Evolutionary conservation across 345 rosid species (phyloP).

Genomic region (Zanthoxylum bungeanum): DNA sequence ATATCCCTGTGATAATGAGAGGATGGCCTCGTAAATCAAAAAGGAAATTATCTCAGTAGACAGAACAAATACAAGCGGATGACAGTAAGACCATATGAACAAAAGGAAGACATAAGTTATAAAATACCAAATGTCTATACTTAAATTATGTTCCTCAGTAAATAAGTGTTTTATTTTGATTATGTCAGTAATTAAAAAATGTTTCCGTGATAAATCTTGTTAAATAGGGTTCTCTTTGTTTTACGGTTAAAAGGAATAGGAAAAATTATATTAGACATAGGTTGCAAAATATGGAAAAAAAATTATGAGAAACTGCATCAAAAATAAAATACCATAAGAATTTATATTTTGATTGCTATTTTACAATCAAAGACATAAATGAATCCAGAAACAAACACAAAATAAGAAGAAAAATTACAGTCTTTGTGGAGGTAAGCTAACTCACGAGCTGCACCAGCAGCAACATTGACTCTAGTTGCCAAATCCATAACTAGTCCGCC

Average conservation of each 20-base stretch:
- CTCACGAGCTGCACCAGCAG: constrained; percentile 99
- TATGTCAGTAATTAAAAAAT: background rate
- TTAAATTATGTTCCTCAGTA: background rate
- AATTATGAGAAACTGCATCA: background rate
- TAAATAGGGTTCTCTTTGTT: background rate
- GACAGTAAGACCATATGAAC: background rate
- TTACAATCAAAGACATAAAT: background rate
- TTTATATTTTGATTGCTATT: background rate
- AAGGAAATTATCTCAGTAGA: constrained; percentile 3
- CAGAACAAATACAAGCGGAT: background rate
- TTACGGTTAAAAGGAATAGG: background rate
- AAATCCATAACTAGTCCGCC: constrained; percentile 83
- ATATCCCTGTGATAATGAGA: constrained; percentile 97
- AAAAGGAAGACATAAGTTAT: background rate
- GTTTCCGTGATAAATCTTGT: background rate
- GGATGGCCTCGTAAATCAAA: constrained; percentile 71
- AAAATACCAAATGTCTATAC: background rate
- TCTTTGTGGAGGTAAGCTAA: constrained; percentile 97
- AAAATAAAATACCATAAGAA: background rate
- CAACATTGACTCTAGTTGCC: constrained; percentile 75
- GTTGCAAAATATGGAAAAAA: background rate
- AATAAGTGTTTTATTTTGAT: background rate
- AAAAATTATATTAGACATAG: background rate
- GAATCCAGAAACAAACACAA: constrained; percentile 1
- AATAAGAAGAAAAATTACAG: constrained; percentile 51